A percentile compares a stretch with the other conserved stretches of the same genome.
phyloP scores from a whole-genome alignment of 1,284 basidiomycete genomes.

The Cutaneotrichosporon sp. region DNA sequence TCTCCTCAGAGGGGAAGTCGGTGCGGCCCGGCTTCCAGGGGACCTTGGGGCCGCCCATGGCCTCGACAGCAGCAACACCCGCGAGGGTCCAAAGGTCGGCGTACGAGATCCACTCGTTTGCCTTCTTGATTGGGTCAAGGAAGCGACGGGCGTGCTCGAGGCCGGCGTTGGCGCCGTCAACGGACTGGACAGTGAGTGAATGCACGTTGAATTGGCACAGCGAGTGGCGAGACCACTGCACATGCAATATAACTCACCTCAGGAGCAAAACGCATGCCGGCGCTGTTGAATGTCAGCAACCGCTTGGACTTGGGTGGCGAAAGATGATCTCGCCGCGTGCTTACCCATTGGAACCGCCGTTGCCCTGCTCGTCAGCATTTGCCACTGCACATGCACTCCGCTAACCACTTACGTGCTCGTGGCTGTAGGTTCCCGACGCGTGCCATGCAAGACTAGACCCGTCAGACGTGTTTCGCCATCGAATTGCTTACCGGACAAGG shows the following conservation, averaged over 20 bases:
- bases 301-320: not conserved
- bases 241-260: slow-evolving; percentile 34
- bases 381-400: not conserved
- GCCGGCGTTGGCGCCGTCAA: slow-evolving; percentile 49
- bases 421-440: slow-evolving; percentile 50
- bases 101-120: slow-evolving; percentile 54
- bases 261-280: slow-evolving; percentile 47
- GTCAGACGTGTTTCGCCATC: not conserved
- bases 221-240: slow-evolving; percentile 3
- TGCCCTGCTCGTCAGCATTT: slow-evolving; percentile 40
- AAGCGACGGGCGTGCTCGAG: slow-evolving; percentile 53
- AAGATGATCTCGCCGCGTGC: not conserved
- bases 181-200: slow-evolving; percentile 21
- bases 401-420: slow-evolving; percentile 30
- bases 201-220: not conserved
- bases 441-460: slow-evolving; percentile 53
- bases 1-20: slow-evolving; percentile 48
- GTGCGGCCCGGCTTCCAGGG: slow-evolving; percentile 52
- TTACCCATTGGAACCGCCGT: slow-evolving; percentile 53
- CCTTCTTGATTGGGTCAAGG: slow-evolving; percentile 51
- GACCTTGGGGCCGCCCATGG: slow-evolving; percentile 52
- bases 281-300: slow-evolving; percentile 9
- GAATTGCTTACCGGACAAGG: slow-evolving; percentile 34
- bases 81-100: slow-evolving; percentile 51
- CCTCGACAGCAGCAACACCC: slow-evolving; percentile 52